Evolutionary conservation across 805 yeast genomes (phyloP), one percentile per base, ranked within the genome.

Genomic region (Wickerhamomyces sydowiorum): DNA sequence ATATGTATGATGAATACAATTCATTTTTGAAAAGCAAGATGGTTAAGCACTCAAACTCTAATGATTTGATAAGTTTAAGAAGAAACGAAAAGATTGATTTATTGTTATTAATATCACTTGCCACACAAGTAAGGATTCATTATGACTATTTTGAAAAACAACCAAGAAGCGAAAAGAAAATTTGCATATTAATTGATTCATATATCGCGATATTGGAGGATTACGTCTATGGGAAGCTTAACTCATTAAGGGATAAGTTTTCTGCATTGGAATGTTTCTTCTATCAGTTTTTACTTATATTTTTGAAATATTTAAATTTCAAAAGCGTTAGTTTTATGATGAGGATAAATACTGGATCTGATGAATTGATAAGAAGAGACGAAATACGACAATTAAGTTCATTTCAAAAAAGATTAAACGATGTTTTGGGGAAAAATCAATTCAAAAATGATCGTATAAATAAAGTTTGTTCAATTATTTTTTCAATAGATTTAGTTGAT

Each of bases 211-310:
- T 42, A 4, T 18, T 48, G 5, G 43, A 33, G 7, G 21, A 21
- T 5, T 42, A 34, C 27, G 6, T 17, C 13, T 29, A 29, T 29
- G 25, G 33, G 13, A 22, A 41, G 9, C 14, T 48, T 3, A 27
- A 42, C 15, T 22, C 18, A 20, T 12, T 51, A 5, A 38, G 53
- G n/a, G 48, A 47, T 24, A 37, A 31, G 14, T 49, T 49, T 20
- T 39, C 53, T 1, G 27, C 40, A 0, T 20, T 49, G 12, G 57
- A 54, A 20, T 55, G 58, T 39, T 29, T 48, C 22, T 12, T 48
- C 14, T 51, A 49, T 36, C 60, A 52, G 29, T 49, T 44, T 34
- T 17, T 51, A 8, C 23, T 55, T 30, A 42, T 54, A 9, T 54
- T 51, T 28, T 28, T 54, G 35, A 53, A 46, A 40, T 52, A 44